Percentiles rank a stretch among this genome's conserved stretches.
phyloP scores from a whole-genome alignment of 495 filamentous ascomycete species.

The Trichoderma virens region DNA sequence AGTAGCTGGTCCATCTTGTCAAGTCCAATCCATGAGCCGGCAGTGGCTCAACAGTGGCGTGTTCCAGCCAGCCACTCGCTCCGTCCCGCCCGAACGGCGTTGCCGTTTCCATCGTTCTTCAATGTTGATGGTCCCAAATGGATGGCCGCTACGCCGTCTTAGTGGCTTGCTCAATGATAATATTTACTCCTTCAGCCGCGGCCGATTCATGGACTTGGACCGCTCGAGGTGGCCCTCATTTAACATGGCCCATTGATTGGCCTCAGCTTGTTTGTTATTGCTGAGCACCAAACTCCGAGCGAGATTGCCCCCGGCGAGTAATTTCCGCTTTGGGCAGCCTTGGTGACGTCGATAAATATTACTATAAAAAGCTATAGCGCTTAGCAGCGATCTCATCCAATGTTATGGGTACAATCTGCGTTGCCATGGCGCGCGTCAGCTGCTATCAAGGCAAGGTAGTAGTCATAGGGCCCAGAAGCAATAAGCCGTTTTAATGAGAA shows the following conservation, averaged over 20 bases:
- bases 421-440: slow-evolving; percentile 8
- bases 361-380: neutral
- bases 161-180: neutral
- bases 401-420: neutral
- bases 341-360: slow-evolving; percentile 6
- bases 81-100: neutral
- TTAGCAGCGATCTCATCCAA: neutral
- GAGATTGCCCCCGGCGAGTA: neutral
- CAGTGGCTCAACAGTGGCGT: slow-evolving; percentile 6
- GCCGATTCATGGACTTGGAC: too few species aligned
- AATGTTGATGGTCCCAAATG: neutral
- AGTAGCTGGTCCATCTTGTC: neutral
- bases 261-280: neutral
- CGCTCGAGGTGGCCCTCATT: neutral
- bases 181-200: neutral
- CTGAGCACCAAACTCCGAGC: neutral
- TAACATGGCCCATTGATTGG: neutral
- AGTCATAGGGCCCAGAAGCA: neutral
- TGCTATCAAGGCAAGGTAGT: neutral
- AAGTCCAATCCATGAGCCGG: neutral
- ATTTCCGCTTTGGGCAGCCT: neutral
- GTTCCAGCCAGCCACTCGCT: neutral
- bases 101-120: neutral
- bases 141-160: neutral
- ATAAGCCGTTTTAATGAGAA: neutral